Percentiles rank a stretch among this genome's conserved stretches.
These are phyloP conservation scores for Pseudogymnoascus sp. DNA, from an alignment of 2,329 filamentous ascomycete species.

Conservation along the genomic window DNA sequence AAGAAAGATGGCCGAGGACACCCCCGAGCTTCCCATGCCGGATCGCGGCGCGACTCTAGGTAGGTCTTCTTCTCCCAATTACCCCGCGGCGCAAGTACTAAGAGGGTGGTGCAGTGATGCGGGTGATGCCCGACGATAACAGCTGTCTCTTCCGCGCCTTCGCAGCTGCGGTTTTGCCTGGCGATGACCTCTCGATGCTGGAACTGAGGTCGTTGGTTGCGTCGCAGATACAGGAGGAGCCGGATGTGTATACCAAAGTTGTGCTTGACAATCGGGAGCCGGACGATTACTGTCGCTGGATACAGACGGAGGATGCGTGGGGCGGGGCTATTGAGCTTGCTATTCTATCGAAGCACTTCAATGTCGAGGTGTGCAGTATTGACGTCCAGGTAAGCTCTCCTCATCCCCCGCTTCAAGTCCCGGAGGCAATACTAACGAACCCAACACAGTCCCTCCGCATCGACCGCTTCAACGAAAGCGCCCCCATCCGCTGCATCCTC, in stretches of 20 bases:
- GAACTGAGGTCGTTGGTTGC: slow-evolving; percentile 73
- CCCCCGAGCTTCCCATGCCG: slow-evolving; percentile 36
- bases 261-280: slow-evolving; percentile 64
- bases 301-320: slow-evolving; percentile 75
- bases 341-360: slow-evolving; percentile 77
- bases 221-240: slow-evolving; percentile 66
- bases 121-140: slow-evolving; percentile 96
- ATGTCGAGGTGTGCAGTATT: slow-evolving; percentile 76
- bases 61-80: slow-evolving; percentile 30
- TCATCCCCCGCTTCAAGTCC: neutral
- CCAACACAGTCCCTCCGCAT: slow-evolving; percentile 48
- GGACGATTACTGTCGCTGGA: slow-evolving; percentile 72
- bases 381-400: slow-evolving; percentile 55
- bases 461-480: slow-evolving; percentile 70
- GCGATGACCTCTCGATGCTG: slow-evolving; percentile 57
- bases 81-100: slow-evolving; percentile 39
- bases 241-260: slow-evolving; percentile 64
- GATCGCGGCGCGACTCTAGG: slow-evolving; percentile 45
- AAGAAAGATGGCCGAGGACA: slow-evolving; percentile 24
- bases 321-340: slow-evolving; percentile 85
- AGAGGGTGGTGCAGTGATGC: slow-evolving; percentile 49
- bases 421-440: slow-evolving; percentile 20
- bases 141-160: slow-evolving; percentile 90
- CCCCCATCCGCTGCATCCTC: slow-evolving; percentile 61
- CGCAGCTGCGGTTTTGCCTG: slow-evolving; percentile 62